Conservation (phyloP, 164 flowering plant genomes). For the Stephania cephalantha region DNA sequence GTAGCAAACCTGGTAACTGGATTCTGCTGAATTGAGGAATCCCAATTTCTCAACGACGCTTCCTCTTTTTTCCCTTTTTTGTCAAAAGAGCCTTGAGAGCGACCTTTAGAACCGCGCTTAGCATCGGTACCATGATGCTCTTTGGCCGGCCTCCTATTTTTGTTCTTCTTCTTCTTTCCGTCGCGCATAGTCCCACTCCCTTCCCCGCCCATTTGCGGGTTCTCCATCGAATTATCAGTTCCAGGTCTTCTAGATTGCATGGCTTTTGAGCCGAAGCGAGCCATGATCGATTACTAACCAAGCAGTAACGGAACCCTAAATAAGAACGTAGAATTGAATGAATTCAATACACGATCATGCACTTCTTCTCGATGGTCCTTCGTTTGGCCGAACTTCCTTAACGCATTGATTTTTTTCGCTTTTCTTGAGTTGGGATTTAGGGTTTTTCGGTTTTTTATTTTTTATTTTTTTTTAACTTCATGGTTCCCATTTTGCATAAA, state of each 20-base stretch:
- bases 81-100: background rate
- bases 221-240: conserved; percentile 18
- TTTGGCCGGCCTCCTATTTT: conserved; percentile 19
- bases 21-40: conserved; percentile 20
- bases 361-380: too few species aligned
- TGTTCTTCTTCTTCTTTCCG: conserved; percentile 25
- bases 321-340: too few species aligned
- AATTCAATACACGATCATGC: background rate
- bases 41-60: conserved; percentile 23
- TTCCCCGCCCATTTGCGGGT: conserved; percentile 27
- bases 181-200: conserved; percentile 18
- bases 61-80: conserved; percentile 2
- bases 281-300: conserved; percentile 12
- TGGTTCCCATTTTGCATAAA: too few species aligned
- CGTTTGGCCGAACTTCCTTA: too few species aligned
- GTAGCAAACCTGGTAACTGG: conserved; percentile 42
- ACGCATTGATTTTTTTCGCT: too few species aligned
- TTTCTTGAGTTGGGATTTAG: too few species aligned
- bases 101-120: background rate
- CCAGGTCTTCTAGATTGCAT: conserved; percentile 26
- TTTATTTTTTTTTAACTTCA: too few species aligned
- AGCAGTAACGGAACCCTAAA: too few species aligned
- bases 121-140: conserved; percentile 13
- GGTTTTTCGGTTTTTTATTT: too few species aligned
- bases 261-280: conserved; percentile 45